Conservation (phyloP, 208 protist genomes). For the Leishmania aethiopica region DNA sequence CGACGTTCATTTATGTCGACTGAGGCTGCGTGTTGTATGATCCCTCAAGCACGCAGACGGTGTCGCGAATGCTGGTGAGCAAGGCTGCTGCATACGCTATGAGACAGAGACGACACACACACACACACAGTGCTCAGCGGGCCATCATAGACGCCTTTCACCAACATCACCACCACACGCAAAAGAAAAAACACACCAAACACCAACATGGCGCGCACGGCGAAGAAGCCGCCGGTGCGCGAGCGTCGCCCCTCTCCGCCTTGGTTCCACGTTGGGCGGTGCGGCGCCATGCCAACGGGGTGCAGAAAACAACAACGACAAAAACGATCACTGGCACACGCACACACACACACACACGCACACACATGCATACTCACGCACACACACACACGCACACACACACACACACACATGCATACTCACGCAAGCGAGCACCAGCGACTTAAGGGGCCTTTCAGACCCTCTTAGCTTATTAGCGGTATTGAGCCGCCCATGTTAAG, state of each 20-base stretch:
- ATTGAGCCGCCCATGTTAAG: background rate
- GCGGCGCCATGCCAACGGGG: no score
- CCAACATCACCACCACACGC: no score
- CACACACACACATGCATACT: conserved; percentile 1
- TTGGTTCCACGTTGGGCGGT: background rate
- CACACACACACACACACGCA: background rate
- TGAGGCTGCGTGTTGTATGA: background rate
- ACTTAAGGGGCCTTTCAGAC: background rate
- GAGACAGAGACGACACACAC: conserved; percentile 14
- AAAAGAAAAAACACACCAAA: no score
- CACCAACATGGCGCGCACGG: no score
- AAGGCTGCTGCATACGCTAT: background rate
- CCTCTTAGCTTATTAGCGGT: conserved; percentile 6
- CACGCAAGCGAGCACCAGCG: background rate
- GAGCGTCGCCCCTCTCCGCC: background rate
- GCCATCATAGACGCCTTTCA: background rate
- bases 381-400: background rate
- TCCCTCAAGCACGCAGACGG: background rate
- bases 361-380: background rate
- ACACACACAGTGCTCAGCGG: conserved; percentile 8
- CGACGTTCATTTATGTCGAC: background rate
- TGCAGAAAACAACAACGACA: background rate
- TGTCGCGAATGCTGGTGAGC: background rate
- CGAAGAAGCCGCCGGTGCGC: no score
- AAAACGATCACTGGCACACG: background rate